Evolutionary conservation across 495 filamentous ascomycete species (phyloP), one percentile per base, ranked within the genome.

Genomic region (Haplographium delicatum): DNA sequence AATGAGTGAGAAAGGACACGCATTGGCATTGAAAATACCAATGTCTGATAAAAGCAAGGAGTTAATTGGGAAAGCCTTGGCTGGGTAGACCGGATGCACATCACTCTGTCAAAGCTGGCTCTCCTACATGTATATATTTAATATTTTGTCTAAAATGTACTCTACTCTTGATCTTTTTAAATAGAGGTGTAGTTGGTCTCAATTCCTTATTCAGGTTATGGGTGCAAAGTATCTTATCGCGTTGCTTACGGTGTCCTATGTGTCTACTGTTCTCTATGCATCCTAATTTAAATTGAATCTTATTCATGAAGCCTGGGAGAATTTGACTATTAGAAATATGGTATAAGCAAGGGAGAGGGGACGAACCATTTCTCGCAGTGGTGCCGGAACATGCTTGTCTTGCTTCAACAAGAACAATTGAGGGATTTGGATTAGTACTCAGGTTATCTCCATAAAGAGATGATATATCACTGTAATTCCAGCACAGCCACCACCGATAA

Each of bases 401-500:
- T 2, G 78, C 78, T 50, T 82, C 78, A 13, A 80, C 62, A 69
- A 81, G 76, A 3, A 80, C 62, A 13, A 80, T 26, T 18, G 44
- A 49, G 22, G 27, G 46, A 8, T 34, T 51, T 38, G 51, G 30
- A 15, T n/a, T 43, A 11, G 22, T 30, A 27, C 10, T 33, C 2
- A 24, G 27, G 10, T 50, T 26, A 25, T 48, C 23, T 25, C 33
- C 48, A 13, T n/a, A 31, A 4, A 88, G 64, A 0, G 65, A 8
- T 76, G 73, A 63, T 76, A 80, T 11, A 83, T 77, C 1, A 84
- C 67, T 0, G 77, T 68, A 0, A 81, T 71, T 13, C 85, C 83
- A 2, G 82, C 82, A 50, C 86, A 85, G 8, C 85, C 85, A 20
- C 76, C 82, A 27, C 85, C 84, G 45, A 88, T 79, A 31, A 88